phyloP scores from a whole-genome alignment of 2,329 filamentous ascomycete genomes.

The Cadophora sp. region DNA sequence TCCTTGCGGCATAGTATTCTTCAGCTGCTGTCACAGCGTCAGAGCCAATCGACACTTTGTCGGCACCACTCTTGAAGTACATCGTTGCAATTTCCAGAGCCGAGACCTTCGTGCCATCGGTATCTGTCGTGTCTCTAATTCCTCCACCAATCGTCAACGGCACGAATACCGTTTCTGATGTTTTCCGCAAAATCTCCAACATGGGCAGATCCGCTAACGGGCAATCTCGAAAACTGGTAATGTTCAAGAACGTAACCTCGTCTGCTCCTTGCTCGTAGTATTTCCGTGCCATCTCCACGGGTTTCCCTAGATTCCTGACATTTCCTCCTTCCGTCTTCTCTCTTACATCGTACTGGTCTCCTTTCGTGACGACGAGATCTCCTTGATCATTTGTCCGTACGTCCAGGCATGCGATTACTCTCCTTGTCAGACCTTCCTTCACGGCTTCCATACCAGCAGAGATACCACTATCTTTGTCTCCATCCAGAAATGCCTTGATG shows the following conservation, averaged over 20 bases:
- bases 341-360: conserved; percentile 97
- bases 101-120: conserved; percentile 83
- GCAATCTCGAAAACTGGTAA: conserved; percentile 96
- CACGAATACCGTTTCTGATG: conserved; percentile 92
- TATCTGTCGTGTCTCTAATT: conserved; percentile 90
- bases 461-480: conserved; percentile 55
- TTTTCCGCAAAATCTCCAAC: conserved; percentile 88
- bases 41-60: conserved; percentile 96
- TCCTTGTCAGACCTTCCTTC: conserved; percentile 79
- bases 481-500: conserved; percentile 85
- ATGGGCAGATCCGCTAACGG: conserved; percentile 92
- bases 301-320: conserved; percentile 95
- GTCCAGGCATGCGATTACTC: conserved; percentile 95
- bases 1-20: conserved; percentile 78
- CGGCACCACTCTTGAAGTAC: conserved; percentile 96
- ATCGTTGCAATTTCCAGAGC: conserved; percentile 93
- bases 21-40: conserved; percentile 94
- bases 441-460: conserved; percentile 41
- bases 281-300: conserved; percentile 88
- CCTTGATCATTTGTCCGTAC: conserved; percentile 93
- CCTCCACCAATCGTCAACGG: conserved; percentile 95
- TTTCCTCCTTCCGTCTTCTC: conserved; percentile 74
- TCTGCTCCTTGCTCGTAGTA: conserved; percentile 98
- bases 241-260: conserved; percentile 97
- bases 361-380: conserved; percentile 96